Evolutionary conservation across 2,329 filamentous ascomycete species (phyloP).

Genomic region (Penicillium concentricum): DNA sequence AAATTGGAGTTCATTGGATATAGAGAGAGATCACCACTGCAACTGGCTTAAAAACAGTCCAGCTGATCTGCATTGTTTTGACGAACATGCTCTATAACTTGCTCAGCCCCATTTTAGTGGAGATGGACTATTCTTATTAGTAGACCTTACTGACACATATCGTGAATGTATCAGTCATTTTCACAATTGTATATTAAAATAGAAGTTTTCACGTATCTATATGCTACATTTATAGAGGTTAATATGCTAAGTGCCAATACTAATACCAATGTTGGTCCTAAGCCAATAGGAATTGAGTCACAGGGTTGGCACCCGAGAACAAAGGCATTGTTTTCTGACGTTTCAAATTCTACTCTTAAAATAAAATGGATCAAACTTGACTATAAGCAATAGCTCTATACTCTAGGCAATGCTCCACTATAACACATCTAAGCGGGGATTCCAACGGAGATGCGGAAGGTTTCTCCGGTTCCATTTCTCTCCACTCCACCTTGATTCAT

Average conservation of each 20-base stretch:
- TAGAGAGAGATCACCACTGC: not conserved
- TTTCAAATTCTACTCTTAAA: not conserved
- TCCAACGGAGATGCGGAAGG: slow-evolving; percentile 20
- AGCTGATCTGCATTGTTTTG: not conserved
- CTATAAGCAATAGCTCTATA: not conserved
- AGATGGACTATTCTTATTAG: not conserved
- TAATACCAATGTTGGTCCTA: not conserved
- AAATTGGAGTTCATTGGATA: not conserved
- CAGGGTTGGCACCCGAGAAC: not conserved
- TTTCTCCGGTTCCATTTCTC: slow-evolving; percentile 19
- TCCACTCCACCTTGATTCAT: slow-evolving; percentile 2
- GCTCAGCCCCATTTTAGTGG: not conserved
- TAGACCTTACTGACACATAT: not conserved
- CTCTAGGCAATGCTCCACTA: not conserved
- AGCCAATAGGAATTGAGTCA: not conserved
- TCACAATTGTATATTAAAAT: not conserved
- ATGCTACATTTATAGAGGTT: not conserved
- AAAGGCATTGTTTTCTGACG: not conserved
- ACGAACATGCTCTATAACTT: not conserved
- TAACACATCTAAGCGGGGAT: slow-evolving; percentile 8
- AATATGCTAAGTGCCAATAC: not conserved
- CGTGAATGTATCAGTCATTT: not conserved
- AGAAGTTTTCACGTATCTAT: not conserved
- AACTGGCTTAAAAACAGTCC: not conserved
- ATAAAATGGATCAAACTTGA: not conserved